These are phyloP conservation scores for Cryphonectria radicalis DNA, from an alignment of 2,329 filamentous ascomycete genomes.

Conservation along the genomic window DNA sequence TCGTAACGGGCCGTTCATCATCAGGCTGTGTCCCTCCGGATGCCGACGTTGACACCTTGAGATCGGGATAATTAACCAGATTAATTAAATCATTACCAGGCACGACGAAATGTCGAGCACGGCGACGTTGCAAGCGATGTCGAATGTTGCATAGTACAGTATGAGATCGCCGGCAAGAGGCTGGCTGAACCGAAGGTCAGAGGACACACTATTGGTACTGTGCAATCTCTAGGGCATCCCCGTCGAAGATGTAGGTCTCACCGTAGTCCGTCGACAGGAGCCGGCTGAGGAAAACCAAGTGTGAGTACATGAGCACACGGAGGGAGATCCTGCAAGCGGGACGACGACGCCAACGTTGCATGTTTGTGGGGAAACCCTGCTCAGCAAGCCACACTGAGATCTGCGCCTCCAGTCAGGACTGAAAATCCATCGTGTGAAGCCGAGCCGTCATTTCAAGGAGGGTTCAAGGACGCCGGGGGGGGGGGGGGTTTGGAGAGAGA, in stretches of 20 bases:
- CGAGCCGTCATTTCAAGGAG: background rate
- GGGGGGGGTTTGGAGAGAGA: background rate
- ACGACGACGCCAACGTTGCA: background rate
- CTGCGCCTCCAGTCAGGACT: background rate
- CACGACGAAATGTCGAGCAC: background rate
- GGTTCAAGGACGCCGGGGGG: background rate
- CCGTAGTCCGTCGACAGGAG: background rate
- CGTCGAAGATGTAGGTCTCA: background rate
- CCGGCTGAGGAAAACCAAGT: background rate
- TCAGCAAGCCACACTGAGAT: conserved; percentile 2
- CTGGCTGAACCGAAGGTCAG: background rate
- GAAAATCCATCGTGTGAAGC: background rate
- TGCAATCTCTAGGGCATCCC: background rate
- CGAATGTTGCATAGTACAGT: background rate
- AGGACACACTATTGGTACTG: background rate
- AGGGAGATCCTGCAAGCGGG: background rate
- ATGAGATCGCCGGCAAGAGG: background rate
- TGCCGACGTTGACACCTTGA: background rate
- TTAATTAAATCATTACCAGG: background rate
- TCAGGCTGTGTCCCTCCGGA: background rate
- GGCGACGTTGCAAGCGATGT: background rate
- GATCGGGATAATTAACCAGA: background rate
- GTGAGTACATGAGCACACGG: background rate
- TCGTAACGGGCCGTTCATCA: background rate
- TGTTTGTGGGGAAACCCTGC: background rate